Percentiles rank a stretch among this genome's conserved stretches.
phyloP scores from a whole-genome alignment of 768 basidiomycete genomes.

The Mycena vulgaris region DNA sequence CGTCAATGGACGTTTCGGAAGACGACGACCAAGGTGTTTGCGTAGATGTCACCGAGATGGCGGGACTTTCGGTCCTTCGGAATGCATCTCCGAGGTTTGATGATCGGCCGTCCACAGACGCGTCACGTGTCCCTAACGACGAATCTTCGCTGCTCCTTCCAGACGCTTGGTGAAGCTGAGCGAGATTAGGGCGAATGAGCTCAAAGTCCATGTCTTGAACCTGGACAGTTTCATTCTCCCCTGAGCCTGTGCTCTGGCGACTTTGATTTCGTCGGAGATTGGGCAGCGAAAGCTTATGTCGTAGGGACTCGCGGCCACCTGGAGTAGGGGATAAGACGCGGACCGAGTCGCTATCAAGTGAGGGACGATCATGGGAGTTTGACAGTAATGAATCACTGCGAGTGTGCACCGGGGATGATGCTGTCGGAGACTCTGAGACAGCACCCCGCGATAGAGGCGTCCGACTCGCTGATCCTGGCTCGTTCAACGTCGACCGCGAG shows the following conservation, averaged over 20 bases:
- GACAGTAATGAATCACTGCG: slow-evolving; percentile 42
- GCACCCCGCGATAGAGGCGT: slow-evolving; percentile 26
- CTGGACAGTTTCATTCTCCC: slow-evolving; percentile 73
- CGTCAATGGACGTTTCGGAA: slow-evolving; percentile 63
- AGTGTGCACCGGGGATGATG: slow-evolving; percentile 31
- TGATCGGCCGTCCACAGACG: slow-evolving; percentile 52
- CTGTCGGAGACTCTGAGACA: slow-evolving; percentile 31
- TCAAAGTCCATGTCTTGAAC: slow-evolving; percentile 89
- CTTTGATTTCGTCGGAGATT: slow-evolving; percentile 67
- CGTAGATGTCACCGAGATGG: slow-evolving; percentile 57
- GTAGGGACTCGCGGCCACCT: slow-evolving; percentile 58
- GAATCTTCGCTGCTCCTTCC: slow-evolving; percentile 72
- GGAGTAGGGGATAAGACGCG: slow-evolving; percentile 58
- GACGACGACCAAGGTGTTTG: slow-evolving; percentile 36
- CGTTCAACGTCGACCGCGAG: slow-evolving; percentile 48
- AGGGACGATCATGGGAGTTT: slow-evolving; percentile 41
- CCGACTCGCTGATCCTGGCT: slow-evolving; percentile 23
- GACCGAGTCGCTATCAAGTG: slow-evolving; percentile 54
- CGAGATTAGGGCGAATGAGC: slow-evolving; percentile 75
- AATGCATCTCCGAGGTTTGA: slow-evolving; percentile 43
- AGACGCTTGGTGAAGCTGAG: slow-evolving; percentile 50
- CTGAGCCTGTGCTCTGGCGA: slow-evolving; percentile 46
- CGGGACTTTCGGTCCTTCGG: slow-evolving; percentile 58
- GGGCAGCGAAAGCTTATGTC: slow-evolving; percentile 79
- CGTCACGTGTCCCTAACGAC: slow-evolving; percentile 52